Conservation (phyloP, 1,284 basidiomycete genomes). For the Sporisorium iseilematis-ciliati region DNA sequence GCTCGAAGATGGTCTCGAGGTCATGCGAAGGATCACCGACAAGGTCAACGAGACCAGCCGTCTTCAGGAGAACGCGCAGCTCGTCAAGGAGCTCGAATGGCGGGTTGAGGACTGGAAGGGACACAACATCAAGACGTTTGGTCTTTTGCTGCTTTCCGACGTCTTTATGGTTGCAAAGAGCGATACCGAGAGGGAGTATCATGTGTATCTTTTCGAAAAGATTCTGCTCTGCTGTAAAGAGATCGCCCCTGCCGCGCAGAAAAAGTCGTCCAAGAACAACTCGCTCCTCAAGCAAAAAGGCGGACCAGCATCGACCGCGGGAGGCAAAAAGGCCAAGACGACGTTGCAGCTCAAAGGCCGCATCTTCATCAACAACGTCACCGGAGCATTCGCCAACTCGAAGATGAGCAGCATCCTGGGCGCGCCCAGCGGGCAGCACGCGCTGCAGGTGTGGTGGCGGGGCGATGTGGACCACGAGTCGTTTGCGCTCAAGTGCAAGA, state of each 20-base stretch:
- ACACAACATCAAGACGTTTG: constrained; percentile 93
- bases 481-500: constrained; percentile 91
- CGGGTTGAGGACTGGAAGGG: constrained; percentile 99
- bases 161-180: constrained; percentile 96
- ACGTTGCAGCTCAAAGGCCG: constrained; percentile 92
- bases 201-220: constrained; percentile 98
- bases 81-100: constrained; percentile 86
- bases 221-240: constrained; percentile 99
- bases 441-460: constrained; percentile 89
- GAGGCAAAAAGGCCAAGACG: constrained; percentile 72
- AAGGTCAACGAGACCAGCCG: constrained; percentile 96
- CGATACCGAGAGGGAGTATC: constrained; percentile 96
- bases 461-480: constrained; percentile 90
- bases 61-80: constrained; percentile 82
- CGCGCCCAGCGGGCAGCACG: constrained; percentile 64
- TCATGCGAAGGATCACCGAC: constrained; percentile 92
- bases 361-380: constrained; percentile 97
- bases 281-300: constrained; percentile 59
- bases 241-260: constrained; percentile 72
- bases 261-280: constrained; percentile 69
- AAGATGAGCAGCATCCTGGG: constrained; percentile 50
- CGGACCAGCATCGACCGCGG: constrained; percentile 17
- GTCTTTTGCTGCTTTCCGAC: constrained; percentile 91
- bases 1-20: constrained; percentile 83
- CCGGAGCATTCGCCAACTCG: constrained; percentile 75